Conservation (phyloP, 2,329 filamentous ascomycete genomes). For the Xylariaceae sp. region DNA sequence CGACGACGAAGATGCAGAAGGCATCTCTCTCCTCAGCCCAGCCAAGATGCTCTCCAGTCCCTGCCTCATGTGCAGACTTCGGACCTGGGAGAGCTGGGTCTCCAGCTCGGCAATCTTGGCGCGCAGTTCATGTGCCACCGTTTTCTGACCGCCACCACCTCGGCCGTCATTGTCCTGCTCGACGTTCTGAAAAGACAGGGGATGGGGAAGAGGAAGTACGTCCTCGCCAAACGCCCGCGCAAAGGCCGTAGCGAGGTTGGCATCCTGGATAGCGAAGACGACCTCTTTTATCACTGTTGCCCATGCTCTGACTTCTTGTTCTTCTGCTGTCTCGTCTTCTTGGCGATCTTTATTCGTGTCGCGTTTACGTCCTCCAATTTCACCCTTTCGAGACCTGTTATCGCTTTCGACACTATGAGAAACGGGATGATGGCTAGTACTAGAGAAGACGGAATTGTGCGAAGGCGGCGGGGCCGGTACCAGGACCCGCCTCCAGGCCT, state of each 20-base stretch:
- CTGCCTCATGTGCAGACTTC: slow-evolving; percentile 23
- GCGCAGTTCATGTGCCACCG: slow-evolving; percentile 22
- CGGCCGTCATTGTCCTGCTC: slow-evolving; percentile 15
- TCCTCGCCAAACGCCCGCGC: slow-evolving; percentile 40
- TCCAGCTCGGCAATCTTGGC: slow-evolving; percentile 28
- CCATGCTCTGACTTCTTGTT: slow-evolving; percentile 32
- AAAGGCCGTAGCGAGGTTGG: slow-evolving; percentile 48
- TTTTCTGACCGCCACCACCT: slow-evolving; percentile 13
- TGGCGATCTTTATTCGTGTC: background rate
- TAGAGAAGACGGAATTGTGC: no score
- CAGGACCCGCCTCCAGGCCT: slow-evolving; percentile 45
- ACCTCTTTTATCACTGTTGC: slow-evolving; percentile 42
- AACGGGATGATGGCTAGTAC: no score
- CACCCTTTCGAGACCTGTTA: background rate
- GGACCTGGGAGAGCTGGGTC: slow-evolving; percentile 20
- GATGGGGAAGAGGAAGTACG: slow-evolving; percentile 28
- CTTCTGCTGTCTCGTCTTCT: slow-evolving; percentile 7
- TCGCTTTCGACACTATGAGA: background rate
- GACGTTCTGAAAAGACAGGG: slow-evolving; percentile 8
- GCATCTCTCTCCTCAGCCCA: slow-evolving; percentile 23
- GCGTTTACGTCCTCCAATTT: slow-evolving; percentile 1
- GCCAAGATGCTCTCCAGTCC: slow-evolving; percentile 27
- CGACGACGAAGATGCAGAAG: no score
- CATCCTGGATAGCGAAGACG: slow-evolving; percentile 53
- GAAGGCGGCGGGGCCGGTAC: no score